Evolutionary conservation across 1,284 basidiomycete genomes (phyloP), one percentile per base, ranked within the genome.

Genomic region (Sporisorium scitamineum): DNA sequence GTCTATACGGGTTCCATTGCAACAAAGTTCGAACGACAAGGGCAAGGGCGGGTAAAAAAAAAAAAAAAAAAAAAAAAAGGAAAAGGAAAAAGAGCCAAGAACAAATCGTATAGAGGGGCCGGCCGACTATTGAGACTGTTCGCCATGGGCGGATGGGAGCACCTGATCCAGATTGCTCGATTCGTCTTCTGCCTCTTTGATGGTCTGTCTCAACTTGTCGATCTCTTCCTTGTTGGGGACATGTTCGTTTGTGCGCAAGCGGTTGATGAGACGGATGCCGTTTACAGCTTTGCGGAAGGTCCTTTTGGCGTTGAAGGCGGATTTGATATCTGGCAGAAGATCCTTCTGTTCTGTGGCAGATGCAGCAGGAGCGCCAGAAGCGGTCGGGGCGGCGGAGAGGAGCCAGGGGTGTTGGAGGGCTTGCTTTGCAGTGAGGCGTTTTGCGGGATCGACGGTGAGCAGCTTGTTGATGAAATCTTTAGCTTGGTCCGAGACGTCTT

Each of bases 211-310:
- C 2, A 76, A 44, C 16, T 65, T 71, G 48, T 71, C 73, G 50
- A 76, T 71, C 44, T 76, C 73, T 9, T 76, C 68, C 31, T 63
- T 64, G 62, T 76, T 65, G 37, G 72, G 66, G 2, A 61, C 54
- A 34, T 64, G 61, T 53, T 76, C 69, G 59, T 69, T 62, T 37
- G 70, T 68, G 16, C 69, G 66, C 41, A 81, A 54, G 7, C 79
- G 54, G 54, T 81, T 81, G 60, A 81, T 77, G 27, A 81, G 52
- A 6, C 80, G 59, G 54, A 85, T 85, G 18, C 84, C 84, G 45
- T 85, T 82, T 54, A 85, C 81, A 0, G 84, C 84, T 61, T 84
- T 84, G 47, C 75, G 62, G 71, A 84, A 84, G 10, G 82, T 85
- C 0, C 72, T 37, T 52, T 84, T 84, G 18, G 83, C 84, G 66